phyloP scores from a whole-genome alignment of 305 asterid genomes.

The Solanum chacoense region DNA sequence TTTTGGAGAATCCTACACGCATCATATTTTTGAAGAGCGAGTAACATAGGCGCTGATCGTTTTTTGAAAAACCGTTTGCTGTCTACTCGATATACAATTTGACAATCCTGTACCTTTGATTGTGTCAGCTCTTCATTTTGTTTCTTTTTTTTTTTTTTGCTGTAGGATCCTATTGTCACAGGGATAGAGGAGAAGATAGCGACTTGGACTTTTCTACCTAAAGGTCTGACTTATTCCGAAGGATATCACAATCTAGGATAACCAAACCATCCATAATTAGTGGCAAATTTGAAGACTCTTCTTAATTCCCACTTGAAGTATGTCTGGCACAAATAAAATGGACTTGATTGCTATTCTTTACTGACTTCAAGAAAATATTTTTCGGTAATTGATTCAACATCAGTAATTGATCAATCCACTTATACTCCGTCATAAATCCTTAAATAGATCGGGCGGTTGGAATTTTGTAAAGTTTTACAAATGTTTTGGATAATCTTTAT shows the following conservation, averaged over 20 bases:
- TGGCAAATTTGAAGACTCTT: not conserved
- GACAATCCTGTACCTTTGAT: not conserved
- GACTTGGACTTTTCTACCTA: slow-evolving; percentile 90
- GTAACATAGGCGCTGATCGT: not conserved
- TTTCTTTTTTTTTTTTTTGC: not conserved
- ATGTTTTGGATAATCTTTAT: not conserved
- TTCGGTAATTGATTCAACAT: not conserved
- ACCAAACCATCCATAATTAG: not conserved
- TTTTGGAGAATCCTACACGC: not conserved
- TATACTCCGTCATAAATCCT: not conserved
- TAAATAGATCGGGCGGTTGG: not conserved
- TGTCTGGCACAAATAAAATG: not conserved
- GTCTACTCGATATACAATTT: not conserved
- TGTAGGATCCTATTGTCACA: slow-evolving; percentile 78
- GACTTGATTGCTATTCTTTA: not conserved
- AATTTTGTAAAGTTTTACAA: not conserved
- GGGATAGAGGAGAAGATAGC: slow-evolving; percentile 97
- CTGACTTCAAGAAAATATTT: not conserved
- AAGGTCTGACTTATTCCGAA: slow-evolving; percentile 30
- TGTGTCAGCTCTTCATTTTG: not conserved
- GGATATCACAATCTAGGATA: not conserved
- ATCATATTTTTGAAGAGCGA: not conserved
- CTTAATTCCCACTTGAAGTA: not conserved
- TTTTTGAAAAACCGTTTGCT: not conserved
- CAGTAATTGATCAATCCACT: not conserved